Base-by-base conservation (phyloP, 2,329 filamentous ascomycete species). In the Claviceps humidiphila region DNA sequence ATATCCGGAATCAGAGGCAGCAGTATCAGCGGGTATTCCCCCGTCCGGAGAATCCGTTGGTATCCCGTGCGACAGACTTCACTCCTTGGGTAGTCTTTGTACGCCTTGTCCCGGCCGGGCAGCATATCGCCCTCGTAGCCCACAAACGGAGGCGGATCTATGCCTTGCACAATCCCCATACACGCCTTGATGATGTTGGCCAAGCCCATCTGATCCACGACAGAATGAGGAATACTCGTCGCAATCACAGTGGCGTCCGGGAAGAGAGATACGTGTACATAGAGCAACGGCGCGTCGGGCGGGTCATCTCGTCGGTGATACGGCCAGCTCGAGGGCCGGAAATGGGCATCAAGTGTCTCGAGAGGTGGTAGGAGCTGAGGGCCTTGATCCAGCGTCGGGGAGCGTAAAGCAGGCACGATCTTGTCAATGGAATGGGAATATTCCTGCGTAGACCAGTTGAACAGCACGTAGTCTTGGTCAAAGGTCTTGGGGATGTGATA, bases 251-350 rank as follows among this genome's bases (percentile, higher is more conserved):
- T 49, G 17, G 51, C 51, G 38, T 52, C 51, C 6, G 39, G 13
- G 14, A 52, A 52, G 17, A 52, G 45, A 3, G 51, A 52, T 5
- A 52, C 26, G 44, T 52, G 51, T 8, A 52, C 16, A 14, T 48
- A 44, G 24, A 52, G 45, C 20, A 52, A 13, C 5, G 51, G 51
- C 13, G 38, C 14, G 26, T 52, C 16, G 13, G 51, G 51, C 13
- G 26, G 37, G 4, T 44, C 51, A 9, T 52, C 51, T 5, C n/a
- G 8, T 8, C 38, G 22, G 20, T 49, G 24, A 30, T 44, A 49
- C 22, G 51, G 51, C 51, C 51, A 52, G n/a, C 49, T 46, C 13
- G 51, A 34, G 7, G 51, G 51, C 42, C 51, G 41, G 46, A 52
- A 52, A 26, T 46, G 44, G 3, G 26, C 43, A 41, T 52, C 51